Evolutionary conservation across 805 yeast genomes (phyloP), one percentile per base, ranked within the genome.

Genomic region (Scheffersomyces coipomensis): DNA sequence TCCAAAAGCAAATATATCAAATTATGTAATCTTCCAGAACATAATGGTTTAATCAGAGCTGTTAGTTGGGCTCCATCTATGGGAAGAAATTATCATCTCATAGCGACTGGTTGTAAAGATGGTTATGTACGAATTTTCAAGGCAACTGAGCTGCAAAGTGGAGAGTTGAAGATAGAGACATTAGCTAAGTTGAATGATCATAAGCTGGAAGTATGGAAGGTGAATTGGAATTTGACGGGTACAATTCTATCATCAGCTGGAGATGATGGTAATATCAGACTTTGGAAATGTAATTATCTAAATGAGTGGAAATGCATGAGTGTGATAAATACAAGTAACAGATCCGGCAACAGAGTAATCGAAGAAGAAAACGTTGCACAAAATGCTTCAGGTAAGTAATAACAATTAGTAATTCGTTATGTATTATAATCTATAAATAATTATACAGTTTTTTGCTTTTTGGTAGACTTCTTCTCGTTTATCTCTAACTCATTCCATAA

Each of bases 1-100:
- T 30, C 44, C 10, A 32, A 43, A 23, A 45, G 49, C 12, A 81
- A 76, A 52, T 71, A 77, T 46, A 66, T 68, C 10, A 71, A 76
- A 38, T 80, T 80, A 0, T 79, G 85, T 24, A 78, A 78, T 44
- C 68, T 91, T 18, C 85, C 89, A 2, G 97, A 88, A 29, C 97
- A 90, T 57, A 75, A 78, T 38, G 96, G 96, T 2, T 71, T 91
- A 29, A 88, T 91, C 24, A 72, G 98, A 53, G 85, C 89, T 13
- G 88, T 90, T 4, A 75, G 90, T 22, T 91, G 99, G 99, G 98
- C 98, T 0, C 97, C 98, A 2, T 80, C 95, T 0, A 87, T 90
- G 84, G 98, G 98, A 2, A 71, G 96, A 49, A 80, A 83, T 46
- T 87, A 79, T 58, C 96, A 91, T 51, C 67, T 90, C 34, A 72